Percentiles rank a stretch among this genome's conserved stretches.
phyloP scores from a whole-genome alignment of 305 asterid genomes.

The Caryopteris hybrid region DNA sequence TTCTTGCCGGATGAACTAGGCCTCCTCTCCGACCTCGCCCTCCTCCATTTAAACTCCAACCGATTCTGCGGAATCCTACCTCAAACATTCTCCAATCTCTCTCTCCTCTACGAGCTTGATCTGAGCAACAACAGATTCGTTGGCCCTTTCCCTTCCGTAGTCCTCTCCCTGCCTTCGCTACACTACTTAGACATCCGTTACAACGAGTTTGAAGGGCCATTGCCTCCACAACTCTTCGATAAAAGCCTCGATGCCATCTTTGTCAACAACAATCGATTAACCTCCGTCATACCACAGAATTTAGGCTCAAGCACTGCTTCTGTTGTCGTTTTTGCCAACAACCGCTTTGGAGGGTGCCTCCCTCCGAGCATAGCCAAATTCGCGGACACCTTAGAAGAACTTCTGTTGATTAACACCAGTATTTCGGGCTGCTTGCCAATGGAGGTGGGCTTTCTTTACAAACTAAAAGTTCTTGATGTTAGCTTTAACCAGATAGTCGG shows the following conservation, averaged over 20 bases:
- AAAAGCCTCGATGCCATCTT: constrained; percentile 57
- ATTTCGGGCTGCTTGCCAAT: constrained; percentile 61
- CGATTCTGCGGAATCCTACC: constrained; percentile 78
- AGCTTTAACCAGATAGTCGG: constrained; percentile 54
- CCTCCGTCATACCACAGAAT: constrained; percentile 43
- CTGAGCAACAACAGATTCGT: constrained; percentile 74
- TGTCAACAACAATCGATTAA: constrained; percentile 52
- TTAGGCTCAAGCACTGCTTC: constrained; percentile 50
- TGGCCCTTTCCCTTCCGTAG: constrained; percentile 65
- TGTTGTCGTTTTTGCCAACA: constrained; percentile 69
- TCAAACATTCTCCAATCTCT: constrained; percentile 37
- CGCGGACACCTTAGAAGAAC: constrained; percentile 52
- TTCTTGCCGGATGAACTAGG: constrained; percentile 57
- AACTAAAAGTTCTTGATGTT: constrained; percentile 49
- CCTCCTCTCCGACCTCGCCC: constrained; percentile 50
- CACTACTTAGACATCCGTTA: constrained; percentile 55
- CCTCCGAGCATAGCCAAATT: constrained; percentile 54
- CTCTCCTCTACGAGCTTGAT: constrained; percentile 63
- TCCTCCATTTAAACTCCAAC: constrained; percentile 60
- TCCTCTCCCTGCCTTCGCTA: constrained; percentile 51
- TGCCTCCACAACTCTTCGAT: constrained; percentile 51
- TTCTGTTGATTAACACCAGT: constrained; percentile 50
- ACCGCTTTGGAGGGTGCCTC: constrained; percentile 54
- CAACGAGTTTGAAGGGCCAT: constrained; percentile 67
- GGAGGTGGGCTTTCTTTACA: constrained; percentile 57